These are phyloP conservation scores for Myrica gale DNA, from an alignment of 306 rosid species.

Conservation along the genomic window DNA sequence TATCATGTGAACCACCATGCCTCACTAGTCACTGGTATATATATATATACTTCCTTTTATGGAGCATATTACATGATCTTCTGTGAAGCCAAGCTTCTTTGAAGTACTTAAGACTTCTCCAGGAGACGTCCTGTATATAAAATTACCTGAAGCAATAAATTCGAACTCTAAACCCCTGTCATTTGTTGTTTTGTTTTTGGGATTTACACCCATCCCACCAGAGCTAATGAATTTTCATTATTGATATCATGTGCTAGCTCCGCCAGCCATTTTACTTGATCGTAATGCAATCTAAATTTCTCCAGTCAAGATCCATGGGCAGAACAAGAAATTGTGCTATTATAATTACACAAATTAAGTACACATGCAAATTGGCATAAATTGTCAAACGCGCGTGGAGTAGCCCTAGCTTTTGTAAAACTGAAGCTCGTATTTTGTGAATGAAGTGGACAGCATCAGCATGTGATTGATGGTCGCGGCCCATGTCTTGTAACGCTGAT, in stretches of 20 bases:
- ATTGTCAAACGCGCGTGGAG: background rate
- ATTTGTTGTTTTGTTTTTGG: too few species aligned
- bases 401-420: conserved; percentile 27
- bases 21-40: too few species aligned
- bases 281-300: background rate
- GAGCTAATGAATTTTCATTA: background rate
- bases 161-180: too few species aligned
- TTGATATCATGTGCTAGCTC: background rate
- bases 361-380: background rate
- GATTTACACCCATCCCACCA: too few species aligned
- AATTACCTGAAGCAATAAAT: too few species aligned
- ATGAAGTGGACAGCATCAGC: conserved; percentile 67
- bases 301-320: background rate
- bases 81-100: background rate
- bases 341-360: conserved; percentile 6
- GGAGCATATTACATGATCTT: too few species aligned
- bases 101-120: too few species aligned
- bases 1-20: background rate
- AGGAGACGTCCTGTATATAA: too few species aligned
- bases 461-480: conserved; percentile 67
- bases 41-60: too few species aligned
- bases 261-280: background rate
- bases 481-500: conserved; percentile 70
- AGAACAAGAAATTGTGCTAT: too few species aligned
- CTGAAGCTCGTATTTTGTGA: conserved; percentile 51